A percentile compares a stretch with the other conserved stretches of the same genome.
Conservation (phyloP, 768 basidiomycete genomes). For the Suillus hirtellus region DNA sequence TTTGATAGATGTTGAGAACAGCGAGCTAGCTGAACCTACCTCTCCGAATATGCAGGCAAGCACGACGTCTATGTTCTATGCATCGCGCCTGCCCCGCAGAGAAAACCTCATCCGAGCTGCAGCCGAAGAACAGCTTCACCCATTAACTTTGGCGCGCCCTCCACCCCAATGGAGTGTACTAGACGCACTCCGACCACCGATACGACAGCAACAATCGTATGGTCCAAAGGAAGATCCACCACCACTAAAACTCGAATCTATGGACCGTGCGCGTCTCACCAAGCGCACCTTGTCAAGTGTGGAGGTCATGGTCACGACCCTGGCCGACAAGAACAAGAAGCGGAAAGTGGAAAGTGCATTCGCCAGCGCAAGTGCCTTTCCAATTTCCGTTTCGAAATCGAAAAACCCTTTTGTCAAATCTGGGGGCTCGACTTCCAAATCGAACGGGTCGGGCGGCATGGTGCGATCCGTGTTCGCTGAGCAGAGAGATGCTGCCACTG, state of each 20-base stretch:
- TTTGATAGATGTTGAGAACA: not conserved
- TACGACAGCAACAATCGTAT: not conserved
- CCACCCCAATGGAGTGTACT: slow-evolving; percentile 29
- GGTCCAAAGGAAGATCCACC: not conserved
- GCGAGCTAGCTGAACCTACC: not conserved
- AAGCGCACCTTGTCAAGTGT: slow-evolving; percentile 26
- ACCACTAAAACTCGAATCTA: slow-evolving; percentile 10
- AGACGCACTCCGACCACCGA: not conserved
- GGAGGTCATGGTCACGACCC: slow-evolving; percentile 20
- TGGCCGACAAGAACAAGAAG: slow-evolving; percentile 20
- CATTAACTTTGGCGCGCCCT: slow-evolving; percentile 27
- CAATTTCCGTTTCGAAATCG: slow-evolving; percentile 7
- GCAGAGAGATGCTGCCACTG: not conserved
- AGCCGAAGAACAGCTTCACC: slow-evolving; percentile 16
- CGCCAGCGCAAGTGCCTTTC: slow-evolving; percentile 12
- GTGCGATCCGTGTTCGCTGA: slow-evolving; percentile 19
- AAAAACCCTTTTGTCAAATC: slow-evolving; percentile 26
- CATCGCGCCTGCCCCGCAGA: not conserved
- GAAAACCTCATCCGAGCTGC: not conserved
- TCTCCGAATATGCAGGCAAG: not conserved
- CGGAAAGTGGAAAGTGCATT: slow-evolving; percentile 25
- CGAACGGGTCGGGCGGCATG: not conserved
- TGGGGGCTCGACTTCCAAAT: not conserved
- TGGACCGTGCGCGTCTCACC: slow-evolving; percentile 28
- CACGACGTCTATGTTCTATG: not conserved